These are phyloP conservation scores for Periglandula ipomoeae DNA, from an alignment of 2,329 filamentous ascomycete species.

Conservation along the genomic window DNA sequence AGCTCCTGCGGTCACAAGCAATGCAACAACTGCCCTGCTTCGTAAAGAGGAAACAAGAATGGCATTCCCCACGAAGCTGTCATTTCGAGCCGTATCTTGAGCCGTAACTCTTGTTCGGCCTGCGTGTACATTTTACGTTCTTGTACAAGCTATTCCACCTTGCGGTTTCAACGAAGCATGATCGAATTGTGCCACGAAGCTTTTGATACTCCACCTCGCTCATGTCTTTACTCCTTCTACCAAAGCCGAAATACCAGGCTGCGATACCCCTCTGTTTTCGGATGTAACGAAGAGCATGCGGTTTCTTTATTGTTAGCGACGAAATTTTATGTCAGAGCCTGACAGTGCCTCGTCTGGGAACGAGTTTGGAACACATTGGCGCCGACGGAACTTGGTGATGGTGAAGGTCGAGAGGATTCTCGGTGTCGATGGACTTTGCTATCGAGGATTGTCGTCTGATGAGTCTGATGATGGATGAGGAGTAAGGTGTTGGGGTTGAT, in stretches of 20 bases:
- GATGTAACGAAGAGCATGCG: background rate
- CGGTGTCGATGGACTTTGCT: too few relatives aligned
- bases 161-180: too few relatives aligned
- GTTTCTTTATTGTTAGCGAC: background rate
- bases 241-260: background rate
- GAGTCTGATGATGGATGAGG: too few relatives aligned
- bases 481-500: too few relatives aligned
- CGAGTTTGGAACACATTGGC: too few relatives aligned
- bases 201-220: background rate
- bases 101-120: background rate
- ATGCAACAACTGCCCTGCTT: constrained; percentile 34
- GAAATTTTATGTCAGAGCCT: background rate
- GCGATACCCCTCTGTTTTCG: background rate
- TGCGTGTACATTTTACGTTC: background rate
- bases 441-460: too few relatives aligned
- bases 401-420: too few relatives aligned
- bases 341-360: too few relatives aligned
- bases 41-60: background rate
- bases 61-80: background rate
- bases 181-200: too few relatives aligned
- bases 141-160: background rate
- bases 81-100: too few relatives aligned
- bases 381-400: too few relatives aligned
- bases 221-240: background rate
- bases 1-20: constrained; percentile 40